Evolutionary conservation across 1,284 basidiomycete species (phyloP).

Genomic region (Phylloboletellus chloephorus): DNA sequence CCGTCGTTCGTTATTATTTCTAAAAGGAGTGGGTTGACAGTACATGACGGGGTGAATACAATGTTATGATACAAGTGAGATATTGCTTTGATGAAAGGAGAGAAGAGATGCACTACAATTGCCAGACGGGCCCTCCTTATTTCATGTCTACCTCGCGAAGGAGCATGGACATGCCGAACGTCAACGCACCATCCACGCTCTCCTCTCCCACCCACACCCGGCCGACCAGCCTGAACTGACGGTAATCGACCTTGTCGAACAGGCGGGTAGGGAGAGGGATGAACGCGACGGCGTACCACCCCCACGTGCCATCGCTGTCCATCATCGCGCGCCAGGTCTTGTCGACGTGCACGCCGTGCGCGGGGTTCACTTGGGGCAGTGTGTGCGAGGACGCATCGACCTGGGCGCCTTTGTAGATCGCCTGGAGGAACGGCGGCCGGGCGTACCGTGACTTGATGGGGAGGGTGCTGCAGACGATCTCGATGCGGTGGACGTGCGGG

Average conservation of each 20-base stretch:
- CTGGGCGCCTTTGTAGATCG: constrained; percentile 14
- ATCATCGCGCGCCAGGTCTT: constrained; percentile 16
- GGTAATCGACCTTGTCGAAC: constrained; percentile 32
- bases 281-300: constrained; percentile 30
- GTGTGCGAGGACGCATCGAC: background rate
- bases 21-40: too few relatives aligned
- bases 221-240: constrained; percentile 26
- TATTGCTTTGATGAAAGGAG: too few relatives aligned
- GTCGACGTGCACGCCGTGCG: constrained; percentile 23
- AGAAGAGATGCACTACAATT: too few relatives aligned
- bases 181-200: constrained; percentile 12
- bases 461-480: constrained; percentile 22
- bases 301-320: constrained; percentile 19
- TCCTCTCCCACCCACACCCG: constrained; percentile 16
- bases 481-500: constrained; percentile 15
- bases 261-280: constrained; percentile 30
- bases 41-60: too few relatives aligned
- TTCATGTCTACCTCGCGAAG: constrained; percentile 20
- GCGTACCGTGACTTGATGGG: constrained; percentile 8
- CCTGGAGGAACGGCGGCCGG: constrained; percentile 9
- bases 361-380: background rate
- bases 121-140: too few relatives aligned
- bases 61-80: too few relatives aligned
- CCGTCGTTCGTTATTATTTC: too few relatives aligned
- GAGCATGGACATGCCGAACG: constrained; percentile 25